Conservation (phyloP, 768 basidiomycete genomes). For the Tylopilus vinaceipallidus region DNA sequence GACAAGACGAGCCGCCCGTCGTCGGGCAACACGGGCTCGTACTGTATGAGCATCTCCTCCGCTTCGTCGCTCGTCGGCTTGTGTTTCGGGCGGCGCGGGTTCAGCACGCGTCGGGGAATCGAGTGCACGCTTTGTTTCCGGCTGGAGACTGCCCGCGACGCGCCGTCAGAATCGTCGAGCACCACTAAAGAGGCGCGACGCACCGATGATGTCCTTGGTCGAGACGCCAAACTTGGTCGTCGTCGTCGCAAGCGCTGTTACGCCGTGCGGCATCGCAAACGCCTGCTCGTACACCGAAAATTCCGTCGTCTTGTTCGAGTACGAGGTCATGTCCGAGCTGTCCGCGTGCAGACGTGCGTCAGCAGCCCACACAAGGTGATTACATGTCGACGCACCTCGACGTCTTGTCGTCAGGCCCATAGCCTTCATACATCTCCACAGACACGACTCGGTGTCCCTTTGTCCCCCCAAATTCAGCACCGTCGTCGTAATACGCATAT, state of each 20-base stretch:
- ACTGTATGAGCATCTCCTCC: constrained; percentile 84
- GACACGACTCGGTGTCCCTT: constrained; percentile 75
- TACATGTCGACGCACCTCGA: constrained; percentile 52
- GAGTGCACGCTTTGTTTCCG: constrained; percentile 70
- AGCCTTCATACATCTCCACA: constrained; percentile 88
- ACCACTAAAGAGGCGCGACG: constrained; percentile 21
- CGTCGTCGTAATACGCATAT: constrained; percentile 78
- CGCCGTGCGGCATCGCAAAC: constrained; percentile 65
- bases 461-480: constrained; percentile 43
- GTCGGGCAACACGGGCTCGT: constrained; percentile 75
- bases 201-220: constrained; percentile 82
- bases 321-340: constrained; percentile 56
- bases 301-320: constrained; percentile 50
- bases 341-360: background rate
- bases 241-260: constrained; percentile 72
- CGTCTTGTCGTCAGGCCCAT: constrained; percentile 61
- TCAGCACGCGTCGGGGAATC: constrained; percentile 68
- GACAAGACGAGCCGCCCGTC: constrained; percentile 61
- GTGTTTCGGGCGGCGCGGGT: constrained; percentile 78
- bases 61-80: constrained; percentile 75
- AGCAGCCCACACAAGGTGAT: too few species aligned
- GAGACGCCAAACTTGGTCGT: constrained; percentile 88
- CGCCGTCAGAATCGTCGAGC: background rate
- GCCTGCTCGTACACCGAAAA: constrained; percentile 65
- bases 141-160: constrained; percentile 63